A percentile compares a stretch with the other conserved stretches of the same genome.
phyloP scores from a whole-genome alignment of 2,329 filamentous ascomycete species.

The Ceratocystis variospora region DNA sequence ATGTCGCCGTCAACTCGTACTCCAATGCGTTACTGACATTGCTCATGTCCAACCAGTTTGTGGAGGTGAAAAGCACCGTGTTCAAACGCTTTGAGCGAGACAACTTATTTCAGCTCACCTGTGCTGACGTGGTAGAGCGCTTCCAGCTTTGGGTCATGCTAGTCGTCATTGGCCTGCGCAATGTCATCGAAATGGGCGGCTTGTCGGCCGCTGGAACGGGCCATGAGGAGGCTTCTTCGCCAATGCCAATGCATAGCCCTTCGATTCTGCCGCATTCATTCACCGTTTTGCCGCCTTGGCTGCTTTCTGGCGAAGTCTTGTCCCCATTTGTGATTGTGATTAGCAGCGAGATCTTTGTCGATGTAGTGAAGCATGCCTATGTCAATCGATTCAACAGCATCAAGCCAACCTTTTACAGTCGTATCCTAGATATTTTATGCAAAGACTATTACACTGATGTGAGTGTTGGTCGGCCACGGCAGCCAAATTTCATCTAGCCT shows the following conservation, averaged over 20 bases:
- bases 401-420: constrained; percentile 74
- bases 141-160: constrained; percentile 98
- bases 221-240: constrained; percentile 19
- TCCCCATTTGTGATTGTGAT: constrained; percentile 89
- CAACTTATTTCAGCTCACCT: constrained; percentile 90
- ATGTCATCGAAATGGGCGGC: constrained; percentile 88
- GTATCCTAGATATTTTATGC: constrained; percentile 82
- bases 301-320: constrained; percentile 67
- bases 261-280: constrained; percentile 84
- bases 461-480: constrained; percentile 25
- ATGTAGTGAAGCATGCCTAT: constrained; percentile 94
- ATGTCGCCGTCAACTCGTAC: constrained; percentile 97
- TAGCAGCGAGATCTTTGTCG: constrained; percentile 90
- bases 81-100: constrained; percentile 99
- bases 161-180: constrained; percentile 86
- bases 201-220: constrained; percentile 45
- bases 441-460: constrained; percentile 97
- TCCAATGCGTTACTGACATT: constrained; percentile 89
- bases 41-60: constrained; percentile 92
- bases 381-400: constrained; percentile 98
- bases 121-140: constrained; percentile 88
- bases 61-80: constrained; percentile 95
- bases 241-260: constrained; percentile 48
- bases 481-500: background rate
- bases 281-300: constrained; percentile 70